A percentile compares a stretch with the other conserved stretches of the same genome.
These are phyloP conservation scores for Zoysia japonica DNA, from an alignment of 176 grass and related monocot species.

Conservation along the genomic window DNA sequence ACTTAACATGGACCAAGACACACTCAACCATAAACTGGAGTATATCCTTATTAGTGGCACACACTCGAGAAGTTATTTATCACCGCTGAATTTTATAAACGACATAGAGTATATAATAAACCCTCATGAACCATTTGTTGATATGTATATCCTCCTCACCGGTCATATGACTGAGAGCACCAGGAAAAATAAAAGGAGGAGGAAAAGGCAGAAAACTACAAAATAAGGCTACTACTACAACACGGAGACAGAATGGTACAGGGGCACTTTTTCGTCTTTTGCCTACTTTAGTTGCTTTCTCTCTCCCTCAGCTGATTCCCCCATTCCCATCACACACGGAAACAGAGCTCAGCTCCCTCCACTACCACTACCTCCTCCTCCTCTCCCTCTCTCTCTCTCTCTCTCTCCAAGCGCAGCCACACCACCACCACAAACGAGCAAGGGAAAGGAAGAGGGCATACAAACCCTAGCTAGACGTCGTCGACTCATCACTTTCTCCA, in stretches of 20 bases:
- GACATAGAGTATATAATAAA: no score
- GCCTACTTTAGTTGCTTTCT: constrained; percentile 13
- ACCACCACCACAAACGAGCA: constrained; percentile 29
- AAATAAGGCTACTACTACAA: constrained; percentile 32
- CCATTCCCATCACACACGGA: neutral
- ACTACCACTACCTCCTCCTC: constrained; percentile 26
- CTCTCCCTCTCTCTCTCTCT: constrained; percentile 29
- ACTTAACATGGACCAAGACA: neutral
- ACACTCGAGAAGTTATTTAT: neutral
- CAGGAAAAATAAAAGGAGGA: neutral
- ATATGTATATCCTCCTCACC: neutral
- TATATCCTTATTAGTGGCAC: neutral
- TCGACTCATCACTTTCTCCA: constrained; percentile 6
- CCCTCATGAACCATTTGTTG: neutral
- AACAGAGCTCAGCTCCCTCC: constrained; percentile 43
- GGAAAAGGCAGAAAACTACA: constrained; percentile 29
- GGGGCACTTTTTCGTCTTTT: constrained; percentile 33
- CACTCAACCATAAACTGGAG: neutral
- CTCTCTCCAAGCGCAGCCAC: constrained; percentile 44
- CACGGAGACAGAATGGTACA: constrained; percentile 45
- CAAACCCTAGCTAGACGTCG: constrained; percentile 33
- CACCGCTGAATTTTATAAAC: neutral
- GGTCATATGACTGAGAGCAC: neutral
- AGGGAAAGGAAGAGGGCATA: neutral
- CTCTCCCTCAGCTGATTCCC: constrained; percentile 30